These are phyloP conservation scores for Friedmanniomyces endolithicus DNA, from an alignment of 495 filamentous ascomycete species.

Conservation along the genomic window DNA sequence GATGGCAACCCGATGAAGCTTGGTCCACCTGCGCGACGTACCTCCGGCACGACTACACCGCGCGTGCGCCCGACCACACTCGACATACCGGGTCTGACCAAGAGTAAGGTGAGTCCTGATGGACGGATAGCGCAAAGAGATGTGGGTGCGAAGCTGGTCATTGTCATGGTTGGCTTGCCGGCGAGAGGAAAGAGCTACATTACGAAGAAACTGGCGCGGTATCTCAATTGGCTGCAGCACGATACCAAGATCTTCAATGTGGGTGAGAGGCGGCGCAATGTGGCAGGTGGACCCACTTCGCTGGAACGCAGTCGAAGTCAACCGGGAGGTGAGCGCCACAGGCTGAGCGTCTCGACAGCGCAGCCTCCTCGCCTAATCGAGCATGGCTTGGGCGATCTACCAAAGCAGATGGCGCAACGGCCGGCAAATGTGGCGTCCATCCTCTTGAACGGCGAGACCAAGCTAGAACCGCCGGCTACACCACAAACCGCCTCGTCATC, in stretches of 20 bases:
- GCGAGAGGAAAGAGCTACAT: slow-evolving; percentile 96
- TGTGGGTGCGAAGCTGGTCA: slow-evolving; percentile 88
- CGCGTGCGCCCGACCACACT: slow-evolving; percentile 35
- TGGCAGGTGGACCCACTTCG: slow-evolving; percentile 45
- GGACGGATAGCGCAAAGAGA: slow-evolving; percentile 84
- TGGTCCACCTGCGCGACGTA: slow-evolving; percentile 18
- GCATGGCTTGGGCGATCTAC: slow-evolving; percentile 1
- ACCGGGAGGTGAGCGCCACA: slow-evolving; percentile 7
- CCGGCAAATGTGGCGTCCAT: slow-evolving; percentile 25
- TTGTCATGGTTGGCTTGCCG: slow-evolving; percentile 95
- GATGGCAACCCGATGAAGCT: slow-evolving; percentile 29
- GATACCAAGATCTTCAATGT: slow-evolving; percentile 95
- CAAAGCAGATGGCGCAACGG: neutral
- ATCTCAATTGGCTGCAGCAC: slow-evolving; percentile 94
- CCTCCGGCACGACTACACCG: slow-evolving; percentile 48
- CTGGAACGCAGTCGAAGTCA: slow-evolving; percentile 17
- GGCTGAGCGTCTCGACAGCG: neutral
- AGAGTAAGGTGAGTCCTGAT: slow-evolving; percentile 86
- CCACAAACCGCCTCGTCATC: neutral
- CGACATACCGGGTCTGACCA: slow-evolving; percentile 57
- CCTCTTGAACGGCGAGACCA: slow-evolving; percentile 28
- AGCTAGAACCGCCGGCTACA: slow-evolving; percentile 20
- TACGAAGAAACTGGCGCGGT: slow-evolving; percentile 91
- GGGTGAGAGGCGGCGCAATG: slow-evolving; percentile 73
- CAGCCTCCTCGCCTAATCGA: slow-evolving; percentile 27